Evolutionary conservation across 768 basidiomycete genomes (phyloP).

Genomic region (Suillus subluteus): DNA sequence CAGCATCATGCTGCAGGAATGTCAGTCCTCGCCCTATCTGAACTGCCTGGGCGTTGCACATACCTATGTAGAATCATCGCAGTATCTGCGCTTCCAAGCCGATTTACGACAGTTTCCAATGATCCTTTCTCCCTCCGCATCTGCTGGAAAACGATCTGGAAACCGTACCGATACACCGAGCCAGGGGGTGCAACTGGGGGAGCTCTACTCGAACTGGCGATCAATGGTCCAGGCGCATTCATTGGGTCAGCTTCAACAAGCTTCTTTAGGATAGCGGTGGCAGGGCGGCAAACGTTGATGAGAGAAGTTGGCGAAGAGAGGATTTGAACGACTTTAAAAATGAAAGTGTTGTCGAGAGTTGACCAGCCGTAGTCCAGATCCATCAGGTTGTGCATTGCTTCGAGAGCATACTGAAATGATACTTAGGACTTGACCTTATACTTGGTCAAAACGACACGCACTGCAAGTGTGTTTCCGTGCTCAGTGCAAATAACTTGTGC

Average conservation of each 20-base stretch:
- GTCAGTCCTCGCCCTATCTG: neutral
- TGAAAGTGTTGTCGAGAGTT: conserved; percentile 70
- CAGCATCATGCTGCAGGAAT: conserved; percentile 72
- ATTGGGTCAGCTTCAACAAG: conserved; percentile 86
- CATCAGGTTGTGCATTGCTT: conserved; percentile 87
- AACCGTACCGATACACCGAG: conserved; percentile 86
- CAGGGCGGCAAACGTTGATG: conserved; percentile 91
- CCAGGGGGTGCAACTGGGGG: conserved; percentile 59
- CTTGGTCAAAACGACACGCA: conserved; percentile 37
- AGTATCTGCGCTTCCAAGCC: conserved; percentile 81
- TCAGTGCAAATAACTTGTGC: conserved; percentile 66
- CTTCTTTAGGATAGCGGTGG: conserved; percentile 86
- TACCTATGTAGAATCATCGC: conserved; percentile 85
- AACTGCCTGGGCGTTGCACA: conserved; percentile 13
- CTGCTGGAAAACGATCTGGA: conserved; percentile 78
- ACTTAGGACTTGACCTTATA: neutral
- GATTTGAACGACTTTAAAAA: conserved; percentile 76
- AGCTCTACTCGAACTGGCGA: conserved; percentile 62
- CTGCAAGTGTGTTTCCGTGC: conserved; percentile 86
- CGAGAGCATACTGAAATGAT: conserved; percentile 71
- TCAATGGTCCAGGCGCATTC: conserved; percentile 59
- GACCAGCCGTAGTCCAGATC: conserved; percentile 86
- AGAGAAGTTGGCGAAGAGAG: conserved; percentile 74
- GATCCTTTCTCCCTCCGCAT: conserved; percentile 74
- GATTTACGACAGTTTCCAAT: conserved; percentile 80